Evolutionary conservation across 2,329 filamentous ascomycete species (phyloP), one percentile per base, ranked within the genome.

Genomic region (Xylaria sp.): DNA sequence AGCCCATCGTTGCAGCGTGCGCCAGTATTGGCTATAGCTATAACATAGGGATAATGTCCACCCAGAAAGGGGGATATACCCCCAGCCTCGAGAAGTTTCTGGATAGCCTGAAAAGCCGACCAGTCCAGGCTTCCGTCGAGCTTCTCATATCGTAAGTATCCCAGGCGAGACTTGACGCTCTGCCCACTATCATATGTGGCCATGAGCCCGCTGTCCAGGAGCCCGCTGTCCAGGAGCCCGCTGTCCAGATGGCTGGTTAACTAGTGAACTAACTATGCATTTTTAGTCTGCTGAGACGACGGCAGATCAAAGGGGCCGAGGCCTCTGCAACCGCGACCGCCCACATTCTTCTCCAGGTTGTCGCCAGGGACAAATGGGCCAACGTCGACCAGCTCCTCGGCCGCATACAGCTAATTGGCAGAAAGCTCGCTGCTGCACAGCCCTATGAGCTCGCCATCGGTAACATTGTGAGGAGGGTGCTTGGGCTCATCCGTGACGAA

Each of bases 251-350:
- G 46, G 64, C 41, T 18, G n/a, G 44, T 58, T 65, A 28, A 59
- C 39, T 12, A 41, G 57, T 41, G 25, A 23, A 51, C 61, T 67
- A 25, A 56, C 39, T n/a, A 44, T 71, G 55, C n/a, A 23, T 18
- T 8, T 41, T 15, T 69, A 96, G 93, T 62, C 90, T 98, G 23
- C 88, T 99, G 73, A 98, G 97, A 82, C 88, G 94, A 79, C 88
- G 94, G 75, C 95, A 98, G 79, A 97, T 99, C 77, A 89, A 89
- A 70, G 93, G 93, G 73, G 93, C 94, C 56, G 90, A 96, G 80
- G 89, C 92, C 80, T 98, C 94, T 82, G 96, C 96, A 66, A 90
- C 96, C 68, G 94, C 94, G 70, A 98, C 95, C 2, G 93, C 94
- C 25, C 92, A 97, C 76, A 90, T 98, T 34, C 89, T 99, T 52